phyloP scores from a whole-genome alignment of 1,284 basidiomycete genomes.

The Trametes pubescens region DNA sequence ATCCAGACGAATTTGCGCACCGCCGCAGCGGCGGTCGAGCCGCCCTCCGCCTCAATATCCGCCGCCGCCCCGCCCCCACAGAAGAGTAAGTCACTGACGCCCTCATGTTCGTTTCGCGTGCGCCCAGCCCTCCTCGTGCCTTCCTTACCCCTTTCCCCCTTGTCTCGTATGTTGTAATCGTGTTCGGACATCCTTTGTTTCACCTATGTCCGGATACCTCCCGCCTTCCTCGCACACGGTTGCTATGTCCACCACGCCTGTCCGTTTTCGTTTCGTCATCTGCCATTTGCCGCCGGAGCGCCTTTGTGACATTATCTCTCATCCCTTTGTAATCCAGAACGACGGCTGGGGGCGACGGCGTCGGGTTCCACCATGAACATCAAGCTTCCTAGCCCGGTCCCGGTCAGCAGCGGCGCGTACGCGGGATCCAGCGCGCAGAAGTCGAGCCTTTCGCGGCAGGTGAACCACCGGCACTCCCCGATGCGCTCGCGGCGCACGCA shows the following conservation, averaged over 20 bases:
- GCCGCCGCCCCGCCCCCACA: conserved; percentile 34
- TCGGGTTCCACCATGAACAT: conserved; percentile 42
- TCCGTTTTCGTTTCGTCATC: conserved; percentile 1
- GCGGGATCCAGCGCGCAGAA: conserved; percentile 29
- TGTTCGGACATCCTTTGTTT: conserved; percentile 4
- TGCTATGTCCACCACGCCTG: background rate
- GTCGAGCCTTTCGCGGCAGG: conserved; percentile 42
- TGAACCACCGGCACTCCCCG: conserved; percentile 42
- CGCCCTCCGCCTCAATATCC: conserved; percentile 32
- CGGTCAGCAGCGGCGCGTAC: conserved; percentile 25
- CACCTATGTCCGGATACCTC: background rate
- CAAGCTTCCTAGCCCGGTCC: conserved; percentile 49
- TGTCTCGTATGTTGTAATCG: conserved; percentile 7
- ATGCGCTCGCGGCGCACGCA: conserved; percentile 46
- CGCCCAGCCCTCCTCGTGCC: background rate
- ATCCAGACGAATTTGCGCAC: conserved; percentile 58
- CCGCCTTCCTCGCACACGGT: background rate
- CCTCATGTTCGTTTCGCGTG: background rate
- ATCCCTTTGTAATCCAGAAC: conserved; percentile 30
- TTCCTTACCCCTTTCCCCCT: background rate
- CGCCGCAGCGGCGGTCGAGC: conserved; percentile 46
- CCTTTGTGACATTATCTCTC: conserved; percentile 7
- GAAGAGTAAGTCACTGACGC: conserved; percentile 40
- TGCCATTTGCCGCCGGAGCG: background rate
- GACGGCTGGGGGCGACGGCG: conserved; percentile 34